phyloP scores from a whole-genome alignment of 805 yeast species.

The Candida saitoana region DNA sequence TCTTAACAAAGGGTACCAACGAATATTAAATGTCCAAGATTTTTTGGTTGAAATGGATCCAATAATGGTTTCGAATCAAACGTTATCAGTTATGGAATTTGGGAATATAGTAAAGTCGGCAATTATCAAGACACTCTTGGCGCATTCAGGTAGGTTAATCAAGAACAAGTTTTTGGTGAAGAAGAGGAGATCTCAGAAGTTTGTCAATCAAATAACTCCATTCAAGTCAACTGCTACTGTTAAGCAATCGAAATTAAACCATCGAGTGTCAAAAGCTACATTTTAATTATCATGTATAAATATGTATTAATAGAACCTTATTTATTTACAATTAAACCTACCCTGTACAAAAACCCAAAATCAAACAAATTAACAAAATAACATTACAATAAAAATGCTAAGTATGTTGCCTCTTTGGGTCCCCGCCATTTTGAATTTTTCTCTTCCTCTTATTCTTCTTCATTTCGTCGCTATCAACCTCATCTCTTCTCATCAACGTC shows the following conservation, averaged over 20 bases:
- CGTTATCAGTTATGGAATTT: constrained; percentile 34
- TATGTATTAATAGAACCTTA: not conserved
- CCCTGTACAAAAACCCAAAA: not conserved
- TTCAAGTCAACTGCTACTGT: constrained; percentile 6
- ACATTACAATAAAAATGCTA: not conserved
- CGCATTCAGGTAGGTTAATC: constrained; percentile 33
- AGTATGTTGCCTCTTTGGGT: constrained; percentile 33
- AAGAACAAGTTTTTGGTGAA: constrained; percentile 27
- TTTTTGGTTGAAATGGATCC: constrained; percentile 33
- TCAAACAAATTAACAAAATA: no score
- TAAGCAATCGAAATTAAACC: not conserved
- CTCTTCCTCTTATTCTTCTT: constrained; percentile 38
- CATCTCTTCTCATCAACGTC: constrained; percentile 38
- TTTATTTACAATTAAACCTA: no score
- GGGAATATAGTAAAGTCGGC: constrained; percentile 29
- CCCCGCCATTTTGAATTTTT: constrained; percentile 29
- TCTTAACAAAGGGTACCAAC: constrained; percentile 28
- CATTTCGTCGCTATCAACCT: constrained; percentile 36
- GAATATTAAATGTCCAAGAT: constrained; percentile 35
- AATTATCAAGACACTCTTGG: constrained; percentile 27
- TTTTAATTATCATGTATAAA: not conserved
- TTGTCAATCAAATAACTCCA: constrained; percentile 13
- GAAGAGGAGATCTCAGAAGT: constrained; percentile 10
- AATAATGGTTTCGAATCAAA: constrained; percentile 23
- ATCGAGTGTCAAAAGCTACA: not conserved